phyloP scores from a whole-genome alignment of 768 basidiomycete species.

The Lepiota venenata region DNA sequence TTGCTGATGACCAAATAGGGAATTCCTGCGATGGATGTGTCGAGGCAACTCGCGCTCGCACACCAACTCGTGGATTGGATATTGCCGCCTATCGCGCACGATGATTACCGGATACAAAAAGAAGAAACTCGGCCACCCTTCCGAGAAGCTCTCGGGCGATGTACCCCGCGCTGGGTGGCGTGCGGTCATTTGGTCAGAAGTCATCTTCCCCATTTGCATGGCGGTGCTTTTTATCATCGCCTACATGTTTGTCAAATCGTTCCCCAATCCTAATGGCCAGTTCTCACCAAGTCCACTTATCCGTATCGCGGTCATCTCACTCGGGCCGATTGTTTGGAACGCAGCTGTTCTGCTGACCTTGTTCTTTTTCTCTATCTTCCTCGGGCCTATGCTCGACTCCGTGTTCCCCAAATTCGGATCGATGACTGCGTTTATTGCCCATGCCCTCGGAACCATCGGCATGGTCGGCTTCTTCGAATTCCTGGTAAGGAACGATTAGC shows the following conservation, averaged over 20 bases:
- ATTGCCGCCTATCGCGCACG: conserved; percentile 95
- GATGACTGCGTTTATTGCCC: conserved; percentile 88
- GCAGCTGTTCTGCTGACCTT: conserved; percentile 81
- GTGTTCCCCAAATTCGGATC: conserved; percentile 89
- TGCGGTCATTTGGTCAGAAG: conserved; percentile 83
- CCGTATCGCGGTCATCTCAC: conserved; percentile 87
- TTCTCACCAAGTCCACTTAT: conserved; percentile 81
- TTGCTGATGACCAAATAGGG: conserved; percentile 42
- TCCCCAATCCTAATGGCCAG: conserved; percentile 59
- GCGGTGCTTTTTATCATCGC: conserved; percentile 84
- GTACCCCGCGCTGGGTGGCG: conserved; percentile 93
- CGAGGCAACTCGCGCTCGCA: conserved; percentile 97
- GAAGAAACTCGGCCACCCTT: conserved; percentile 94
- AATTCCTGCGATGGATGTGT: conserved; percentile 99
- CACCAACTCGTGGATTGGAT: conserved; percentile 98
- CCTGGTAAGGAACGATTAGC: conserved; percentile 55
- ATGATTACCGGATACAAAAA: conserved; percentile 99
- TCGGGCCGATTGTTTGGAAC: conserved; percentile 97
- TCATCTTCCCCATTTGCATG: conserved; percentile 82
- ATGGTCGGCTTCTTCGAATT: conserved; percentile 96
- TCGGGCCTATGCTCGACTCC: conserved; percentile 86
- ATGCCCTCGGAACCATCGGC: conserved; percentile 77
- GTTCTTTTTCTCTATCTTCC: conserved; percentile 88
- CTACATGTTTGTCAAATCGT: conserved; percentile 91
- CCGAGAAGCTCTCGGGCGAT: conserved; percentile 94